Conservation (phyloP, 73 alveolate genomes). For the Durusdinium trenchii region DNA sequence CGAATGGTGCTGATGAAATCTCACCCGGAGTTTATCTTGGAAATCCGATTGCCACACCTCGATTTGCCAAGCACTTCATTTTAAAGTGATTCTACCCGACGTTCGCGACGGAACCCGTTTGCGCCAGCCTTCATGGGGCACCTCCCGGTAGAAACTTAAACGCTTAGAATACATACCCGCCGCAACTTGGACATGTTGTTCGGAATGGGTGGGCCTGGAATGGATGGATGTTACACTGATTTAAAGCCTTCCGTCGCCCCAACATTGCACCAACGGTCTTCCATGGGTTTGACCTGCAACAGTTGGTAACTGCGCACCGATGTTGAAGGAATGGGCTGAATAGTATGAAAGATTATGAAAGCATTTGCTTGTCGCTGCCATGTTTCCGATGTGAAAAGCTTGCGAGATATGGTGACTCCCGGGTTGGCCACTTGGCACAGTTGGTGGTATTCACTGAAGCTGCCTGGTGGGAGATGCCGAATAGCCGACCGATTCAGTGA, state of each 20-base stretch:
- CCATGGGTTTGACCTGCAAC: not conserved
- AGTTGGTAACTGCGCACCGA: not conserved
- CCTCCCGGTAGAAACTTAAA: not conserved
- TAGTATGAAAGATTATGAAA: not conserved
- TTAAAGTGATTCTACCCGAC: not conserved
- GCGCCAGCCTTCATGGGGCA: not conserved
- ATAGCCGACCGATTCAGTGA: not conserved
- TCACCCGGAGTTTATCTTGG: not conserved
- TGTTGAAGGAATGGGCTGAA: not conserved
- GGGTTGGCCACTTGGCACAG: not conserved
- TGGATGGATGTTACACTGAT: too few relatives aligned
- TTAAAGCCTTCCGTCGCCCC: too few relatives aligned
- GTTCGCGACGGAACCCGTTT: not conserved
- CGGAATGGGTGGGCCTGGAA: not conserved
- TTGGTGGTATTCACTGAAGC: not conserved
- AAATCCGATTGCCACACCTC: constrained; percentile 22
- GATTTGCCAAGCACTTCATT: not conserved
- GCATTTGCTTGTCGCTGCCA: not conserved
- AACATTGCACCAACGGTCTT: not conserved
- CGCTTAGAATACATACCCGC: not conserved
- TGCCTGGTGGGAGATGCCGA: not conserved
- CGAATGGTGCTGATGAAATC: not conserved
- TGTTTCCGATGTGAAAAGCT: not conserved
- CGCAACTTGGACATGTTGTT: not conserved
- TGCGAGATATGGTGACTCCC: not conserved